A percentile compares a stretch with the other conserved stretches of the same genome.
phyloP scores from a whole-genome alignment of 2,329 filamentous ascomycete genomes.

The Torrubiellomyces zombiae region DNA sequence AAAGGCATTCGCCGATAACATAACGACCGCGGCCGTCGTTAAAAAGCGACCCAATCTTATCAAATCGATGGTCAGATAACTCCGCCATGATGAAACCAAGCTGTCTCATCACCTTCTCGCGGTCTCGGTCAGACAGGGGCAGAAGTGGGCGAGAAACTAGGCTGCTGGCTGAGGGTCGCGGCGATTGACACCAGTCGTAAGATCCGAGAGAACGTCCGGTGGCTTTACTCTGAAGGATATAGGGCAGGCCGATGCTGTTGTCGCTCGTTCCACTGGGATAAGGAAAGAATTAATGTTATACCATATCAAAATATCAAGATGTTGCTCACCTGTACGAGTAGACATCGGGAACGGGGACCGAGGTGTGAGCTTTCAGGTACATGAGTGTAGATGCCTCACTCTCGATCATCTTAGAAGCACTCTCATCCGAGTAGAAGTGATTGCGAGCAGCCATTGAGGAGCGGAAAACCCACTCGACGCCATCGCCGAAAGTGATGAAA shows the following conservation, averaged over 20 bases:
- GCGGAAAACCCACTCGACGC: slow-evolving; percentile 8
- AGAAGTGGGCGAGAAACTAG: slow-evolving; percentile 3
- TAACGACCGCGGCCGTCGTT: slow-evolving; percentile 5
- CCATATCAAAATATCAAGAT: not conserved
- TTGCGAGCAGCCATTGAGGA: slow-evolving; percentile 4
- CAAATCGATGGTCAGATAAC: slow-evolving; percentile 6
- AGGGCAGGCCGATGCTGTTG: slow-evolving; percentile 9
- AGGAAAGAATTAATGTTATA: slow-evolving; percentile 1
- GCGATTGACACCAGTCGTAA: slow-evolving; percentile 6
- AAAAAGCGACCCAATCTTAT: slow-evolving; percentile 10
- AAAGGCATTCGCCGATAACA: slow-evolving; percentile 9
- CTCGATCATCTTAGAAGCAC: slow-evolving; percentile 6
- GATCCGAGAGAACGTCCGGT: slow-evolving; percentile 6
- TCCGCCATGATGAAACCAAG: slow-evolving; percentile 7
- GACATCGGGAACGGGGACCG: slow-evolving; percentile 8
- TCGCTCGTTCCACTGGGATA: slow-evolving; percentile 4
- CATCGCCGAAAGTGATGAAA: slow-evolving; percentile 9
- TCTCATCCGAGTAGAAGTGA: slow-evolving; percentile 4
- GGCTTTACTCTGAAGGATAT: slow-evolving; percentile 11
- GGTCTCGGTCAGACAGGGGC: slow-evolving; percentile 5
- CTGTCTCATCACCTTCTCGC: slow-evolving; percentile 8
- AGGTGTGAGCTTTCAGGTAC: slow-evolving; percentile 5
- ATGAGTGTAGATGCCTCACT: slow-evolving; percentile 9
- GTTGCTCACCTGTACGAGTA: slow-evolving; percentile 8
- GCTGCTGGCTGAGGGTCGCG: slow-evolving; percentile 3